Conservation (phyloP, 2,329 filamentous ascomycete genomes). For the Celoporthe dispersa region DNA sequence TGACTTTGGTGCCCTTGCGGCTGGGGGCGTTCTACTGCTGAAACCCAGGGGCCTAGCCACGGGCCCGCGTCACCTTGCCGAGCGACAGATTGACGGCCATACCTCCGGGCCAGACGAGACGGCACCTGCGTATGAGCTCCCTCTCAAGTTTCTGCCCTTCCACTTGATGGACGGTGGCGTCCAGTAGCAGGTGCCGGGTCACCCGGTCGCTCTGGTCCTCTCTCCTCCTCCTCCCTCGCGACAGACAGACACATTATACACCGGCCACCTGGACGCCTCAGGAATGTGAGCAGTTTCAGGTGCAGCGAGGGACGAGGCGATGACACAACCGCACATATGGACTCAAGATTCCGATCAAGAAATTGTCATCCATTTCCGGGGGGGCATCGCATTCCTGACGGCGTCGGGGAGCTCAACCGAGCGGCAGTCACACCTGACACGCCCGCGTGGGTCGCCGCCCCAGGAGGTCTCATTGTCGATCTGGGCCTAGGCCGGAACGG, state of each 20-base stretch:
- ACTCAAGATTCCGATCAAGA: neutral
- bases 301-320: neutral
- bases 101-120: neutral
- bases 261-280: neutral
- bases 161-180: neutral
- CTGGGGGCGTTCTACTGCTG: neutral
- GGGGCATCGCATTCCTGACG: neutral
- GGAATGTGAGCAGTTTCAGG: conserved; percentile 8
- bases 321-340: neutral
- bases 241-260: neutral
- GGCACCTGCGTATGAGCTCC: neutral
- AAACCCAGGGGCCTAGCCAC: neutral
- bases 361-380: neutral
- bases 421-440: conserved; percentile 3
- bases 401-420: conserved; percentile 1
- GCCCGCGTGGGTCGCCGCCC: conserved; percentile 13
- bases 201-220: neutral
- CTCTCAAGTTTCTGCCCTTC: neutral
- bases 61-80: neutral
- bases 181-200: neutral
- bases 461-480: conserved; percentile 7
- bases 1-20: neutral
- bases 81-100: neutral
- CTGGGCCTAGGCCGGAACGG: conserved; percentile 19
- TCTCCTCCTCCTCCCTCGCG: neutral